Evolutionary conservation across 225 moss, liverwort and hornwort genomes (phyloP), one percentile per base, ranked within the genome.

Genomic region (Thuidium tamariscinum): DNA sequence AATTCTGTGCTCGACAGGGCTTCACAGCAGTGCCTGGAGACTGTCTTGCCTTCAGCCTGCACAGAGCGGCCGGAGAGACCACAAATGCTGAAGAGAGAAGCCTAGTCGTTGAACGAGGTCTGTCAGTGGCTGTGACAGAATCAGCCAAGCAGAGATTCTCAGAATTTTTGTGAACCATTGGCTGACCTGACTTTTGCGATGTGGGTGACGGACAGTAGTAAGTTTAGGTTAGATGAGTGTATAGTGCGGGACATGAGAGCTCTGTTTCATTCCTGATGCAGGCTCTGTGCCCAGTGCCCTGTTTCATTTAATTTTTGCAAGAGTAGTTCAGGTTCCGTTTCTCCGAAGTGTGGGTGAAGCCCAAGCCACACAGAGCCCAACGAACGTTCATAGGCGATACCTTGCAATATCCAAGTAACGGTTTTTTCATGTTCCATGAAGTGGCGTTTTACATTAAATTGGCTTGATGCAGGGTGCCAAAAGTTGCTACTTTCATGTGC

Each of bases 1-100:
- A 49, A 64, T 85, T 85, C 30, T 85, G 48, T 64, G 49, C 32
- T 82, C 59, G 72, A 71, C 95, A 97, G 97, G 97, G 97, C 72
- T 97, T 97, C 71, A 93, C 94, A 73, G 16, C 92, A 64, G 94
- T 92, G 46, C 93, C 97, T 27, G 97, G 97, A 83, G 97, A 97
- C 82, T 97, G 96, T 68, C 87, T 97, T 67, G 97, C 95, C 6
- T 97, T 95, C 80, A 94, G 92, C 87, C 90, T 90, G 84, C 90
- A 95, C 85, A 91, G 95, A 91, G 94, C 93, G 62, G 95, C 92
- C 59, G 88, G 85, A 65, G 97, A 97, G 87, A 87, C 82, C 64
- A 86, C 67, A 74, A 93, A 93, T 70, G 65, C 26, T 11, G 95
- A 95, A 78, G 89, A 91, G 81, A 92, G 86, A 89, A 74, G 74